phyloP scores from a whole-genome alignment of 345 rosid genomes.

The Bretschneidera sinensis region DNA sequence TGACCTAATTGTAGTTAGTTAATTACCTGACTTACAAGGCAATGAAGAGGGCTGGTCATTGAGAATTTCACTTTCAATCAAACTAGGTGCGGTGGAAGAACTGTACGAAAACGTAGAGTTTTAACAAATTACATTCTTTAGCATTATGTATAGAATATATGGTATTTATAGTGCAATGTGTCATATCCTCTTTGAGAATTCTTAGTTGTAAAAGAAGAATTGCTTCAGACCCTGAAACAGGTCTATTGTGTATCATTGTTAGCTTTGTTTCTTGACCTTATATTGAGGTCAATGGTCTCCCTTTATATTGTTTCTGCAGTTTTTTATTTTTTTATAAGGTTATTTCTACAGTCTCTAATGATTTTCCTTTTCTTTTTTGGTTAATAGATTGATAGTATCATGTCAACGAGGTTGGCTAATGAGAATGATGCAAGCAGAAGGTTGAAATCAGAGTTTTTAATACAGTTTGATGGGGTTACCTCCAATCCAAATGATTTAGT shows the following conservation, averaged over 20 bases:
- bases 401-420: constrained; percentile 79
- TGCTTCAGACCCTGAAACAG: background rate
- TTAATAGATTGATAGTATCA: constrained; percentile 83
- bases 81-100: background rate
- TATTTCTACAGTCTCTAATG: too few relatives aligned
- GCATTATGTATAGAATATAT: too few relatives aligned
- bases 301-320: background rate
- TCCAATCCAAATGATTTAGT: constrained; percentile 80
- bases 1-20: background rate
- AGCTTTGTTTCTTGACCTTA: background rate
- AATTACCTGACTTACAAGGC: too few relatives aligned
- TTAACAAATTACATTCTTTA: background rate
- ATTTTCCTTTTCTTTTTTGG: constrained; percentile 11
- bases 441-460: constrained; percentile 88
- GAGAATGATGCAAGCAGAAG: constrained; percentile 96
- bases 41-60: background rate
- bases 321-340: too few relatives aligned
- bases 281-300: background rate
- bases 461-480: constrained; percentile 92
- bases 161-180: background rate
- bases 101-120: background rate
- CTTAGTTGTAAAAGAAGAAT: background rate
- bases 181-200: background rate
- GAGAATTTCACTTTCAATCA: background rate
- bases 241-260: background rate